A percentile compares a stretch with the other conserved stretches of the same genome.
These are phyloP conservation scores for Thelephora aurantiotincta DNA, from an alignment of 768 basidiomycete species.

Conservation along the genomic window DNA sequence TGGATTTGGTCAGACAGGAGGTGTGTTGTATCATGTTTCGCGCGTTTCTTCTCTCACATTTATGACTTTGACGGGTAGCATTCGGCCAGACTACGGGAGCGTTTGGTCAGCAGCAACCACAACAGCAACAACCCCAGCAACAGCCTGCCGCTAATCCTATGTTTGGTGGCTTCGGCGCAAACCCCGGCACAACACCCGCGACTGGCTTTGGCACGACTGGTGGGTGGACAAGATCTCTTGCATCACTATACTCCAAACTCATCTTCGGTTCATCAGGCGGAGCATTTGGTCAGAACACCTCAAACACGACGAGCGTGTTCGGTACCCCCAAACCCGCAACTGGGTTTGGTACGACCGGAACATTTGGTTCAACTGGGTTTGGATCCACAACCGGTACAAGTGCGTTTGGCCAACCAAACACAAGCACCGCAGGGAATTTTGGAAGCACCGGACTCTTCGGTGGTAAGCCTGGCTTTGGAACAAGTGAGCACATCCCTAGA, in stretches of 20 bases:
- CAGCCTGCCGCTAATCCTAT: conserved; percentile 60
- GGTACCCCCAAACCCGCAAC: conserved; percentile 54
- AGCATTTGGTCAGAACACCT: conserved; percentile 22
- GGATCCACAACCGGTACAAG: conserved; percentile 8
- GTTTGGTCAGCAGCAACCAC: conserved; percentile 35
- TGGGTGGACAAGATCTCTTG: conserved; percentile 11
- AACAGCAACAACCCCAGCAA: conserved; percentile 30
- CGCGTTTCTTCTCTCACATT: conserved; percentile 8
- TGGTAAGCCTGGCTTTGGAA: conserved; percentile 32
- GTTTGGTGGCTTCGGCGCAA: conserved; percentile 49
- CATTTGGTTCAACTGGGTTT: conserved; percentile 14
- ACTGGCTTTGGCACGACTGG: conserved; percentile 24
- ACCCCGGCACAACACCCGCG: conserved; percentile 17
- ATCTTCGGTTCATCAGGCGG: conserved; percentile 13
- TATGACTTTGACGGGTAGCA: conserved; percentile 5
- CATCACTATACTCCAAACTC: conserved; percentile 6
- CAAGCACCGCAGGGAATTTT: conserved; percentile 26
- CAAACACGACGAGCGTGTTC: conserved; percentile 31
- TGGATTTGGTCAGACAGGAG: conserved; percentile 55
- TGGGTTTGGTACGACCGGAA: conserved; percentile 49
- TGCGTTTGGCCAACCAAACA: conserved; percentile 15
- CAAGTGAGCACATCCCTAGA: background rate
- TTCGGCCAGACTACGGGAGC: conserved; percentile 31
- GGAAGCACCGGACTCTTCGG: conserved; percentile 44
- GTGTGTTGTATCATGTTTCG: conserved; percentile 22